phyloP scores from a whole-genome alignment of 2,329 filamentous ascomycete species.

The Talaromyces piceae region DNA sequence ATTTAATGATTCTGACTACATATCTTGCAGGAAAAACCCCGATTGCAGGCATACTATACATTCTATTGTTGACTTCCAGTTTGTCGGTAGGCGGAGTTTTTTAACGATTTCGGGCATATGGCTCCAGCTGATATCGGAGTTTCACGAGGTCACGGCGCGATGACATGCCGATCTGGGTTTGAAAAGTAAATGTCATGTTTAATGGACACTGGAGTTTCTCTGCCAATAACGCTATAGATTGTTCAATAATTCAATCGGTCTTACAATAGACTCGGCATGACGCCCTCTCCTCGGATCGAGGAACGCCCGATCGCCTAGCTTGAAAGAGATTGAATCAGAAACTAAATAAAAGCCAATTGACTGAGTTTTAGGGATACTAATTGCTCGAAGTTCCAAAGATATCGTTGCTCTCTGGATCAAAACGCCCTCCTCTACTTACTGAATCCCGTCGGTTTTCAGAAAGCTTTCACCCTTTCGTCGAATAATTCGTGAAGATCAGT shows the following conservation, averaged over 20 bases:
- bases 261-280: neutral
- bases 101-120: neutral
- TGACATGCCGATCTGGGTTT: neutral
- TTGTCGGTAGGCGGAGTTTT: neutral
- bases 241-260: neutral
- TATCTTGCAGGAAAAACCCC: neutral
- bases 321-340: neutral
- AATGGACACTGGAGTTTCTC: neutral
- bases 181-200: neutral
- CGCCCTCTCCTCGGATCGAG: neutral
- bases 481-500: too few species aligned
- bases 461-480: neutral
- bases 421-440: too few species aligned
- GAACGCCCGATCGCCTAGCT: neutral
- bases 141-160: neutral
- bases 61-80: neutral
- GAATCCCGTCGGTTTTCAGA: too few species aligned
- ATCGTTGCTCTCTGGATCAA: too few species aligned
- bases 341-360: neutral
- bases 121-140: neutral
- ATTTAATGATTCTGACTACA: neutral
- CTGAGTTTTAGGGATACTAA: neutral
- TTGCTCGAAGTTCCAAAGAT: neutral
- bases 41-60: neutral
- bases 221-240: neutral